These are phyloP conservation scores for Striga hermonthica DNA, from an alignment of 305 asterid species.

Conservation along the genomic window DNA sequence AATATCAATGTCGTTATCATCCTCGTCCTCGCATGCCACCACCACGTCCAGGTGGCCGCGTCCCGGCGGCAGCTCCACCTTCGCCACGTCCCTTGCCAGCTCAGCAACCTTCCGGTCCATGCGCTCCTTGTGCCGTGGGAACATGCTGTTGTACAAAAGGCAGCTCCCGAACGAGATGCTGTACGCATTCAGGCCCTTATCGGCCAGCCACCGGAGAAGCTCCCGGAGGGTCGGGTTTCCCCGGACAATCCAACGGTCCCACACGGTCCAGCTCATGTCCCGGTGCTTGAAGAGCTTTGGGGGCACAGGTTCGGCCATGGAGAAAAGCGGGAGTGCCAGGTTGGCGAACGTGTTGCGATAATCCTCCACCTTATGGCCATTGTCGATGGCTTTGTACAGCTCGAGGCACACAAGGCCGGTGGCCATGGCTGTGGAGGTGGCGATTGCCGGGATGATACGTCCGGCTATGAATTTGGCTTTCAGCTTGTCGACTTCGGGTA, in stretches of 20 bases:
- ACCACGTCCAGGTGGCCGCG: constrained; percentile 49
- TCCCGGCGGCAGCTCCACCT: constrained; percentile 46
- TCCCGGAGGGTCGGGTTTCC: constrained; percentile 47
- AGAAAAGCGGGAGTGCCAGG: constrained; percentile 55
- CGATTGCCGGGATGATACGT: constrained; percentile 59
- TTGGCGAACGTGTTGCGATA: constrained; percentile 57
- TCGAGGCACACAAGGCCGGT: constrained; percentile 60
- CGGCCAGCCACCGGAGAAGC: constrained; percentile 50
- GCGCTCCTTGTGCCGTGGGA: constrained; percentile 50
- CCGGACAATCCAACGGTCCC: constrained; percentile 56
- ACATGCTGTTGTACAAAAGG: constrained; percentile 55
- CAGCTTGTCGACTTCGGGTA: constrained; percentile 59
- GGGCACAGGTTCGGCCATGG: constrained; percentile 63
- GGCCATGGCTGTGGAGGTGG: constrained; percentile 65
- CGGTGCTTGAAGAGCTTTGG: constrained; percentile 50
- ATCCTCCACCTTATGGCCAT: constrained; percentile 50
- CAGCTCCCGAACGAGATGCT: constrained; percentile 57
- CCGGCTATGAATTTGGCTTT: constrained; percentile 60
- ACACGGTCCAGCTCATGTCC: constrained; percentile 55
- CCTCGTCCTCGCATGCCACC: constrained; percentile 63
- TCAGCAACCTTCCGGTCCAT: constrained; percentile 50
- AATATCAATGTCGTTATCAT: constrained; percentile 51
- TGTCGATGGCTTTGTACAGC: constrained; percentile 49
- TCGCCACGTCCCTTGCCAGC: constrained; percentile 47
- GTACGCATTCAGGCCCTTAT: constrained; percentile 50